phyloP scores from a whole-genome alignment of 2,329 filamentous ascomycete genomes.

The Ascochyta koolunga region DNA sequence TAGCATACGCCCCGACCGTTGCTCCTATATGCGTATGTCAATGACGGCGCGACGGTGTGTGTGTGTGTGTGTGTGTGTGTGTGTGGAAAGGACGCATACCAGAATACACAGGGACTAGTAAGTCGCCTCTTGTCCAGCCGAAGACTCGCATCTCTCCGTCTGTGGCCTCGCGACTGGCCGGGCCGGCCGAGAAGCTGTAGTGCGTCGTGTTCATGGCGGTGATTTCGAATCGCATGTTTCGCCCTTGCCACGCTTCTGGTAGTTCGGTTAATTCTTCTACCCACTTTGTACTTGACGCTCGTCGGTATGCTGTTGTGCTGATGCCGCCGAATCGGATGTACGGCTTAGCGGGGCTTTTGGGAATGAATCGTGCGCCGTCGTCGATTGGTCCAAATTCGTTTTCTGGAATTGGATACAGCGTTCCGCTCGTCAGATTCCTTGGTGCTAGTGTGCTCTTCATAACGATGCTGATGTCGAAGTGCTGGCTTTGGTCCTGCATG shows the following conservation, averaged over 20 bases:
- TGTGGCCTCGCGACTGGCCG: background rate
- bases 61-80: too few species aligned
- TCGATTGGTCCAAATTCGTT: background rate
- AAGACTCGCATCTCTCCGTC: too few species aligned
- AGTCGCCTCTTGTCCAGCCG: too few species aligned
- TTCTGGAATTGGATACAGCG: background rate
- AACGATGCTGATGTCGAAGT: background rate
- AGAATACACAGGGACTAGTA: too few species aligned
- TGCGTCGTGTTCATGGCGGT: background rate
- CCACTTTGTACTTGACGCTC: background rate
- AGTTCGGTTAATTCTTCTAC: background rate
- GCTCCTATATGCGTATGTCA: background rate
- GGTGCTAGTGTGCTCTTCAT: background rate
- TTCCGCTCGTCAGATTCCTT: background rate
- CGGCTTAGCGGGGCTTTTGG: background rate
- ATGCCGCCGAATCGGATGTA: background rate
- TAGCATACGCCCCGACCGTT: background rate
- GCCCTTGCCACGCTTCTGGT: background rate
- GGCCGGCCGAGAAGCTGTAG: background rate
- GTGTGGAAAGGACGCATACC: too few species aligned
- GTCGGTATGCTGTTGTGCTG: background rate
- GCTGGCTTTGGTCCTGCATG: background rate
- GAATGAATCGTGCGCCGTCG: background rate
- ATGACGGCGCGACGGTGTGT: too few species aligned
- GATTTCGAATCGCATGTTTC: background rate